Evolutionary conservation across 345 rosid genomes (phyloP), one percentile per base, ranked within the genome.

Genomic region (Gossypium rotundifolium): DNA sequence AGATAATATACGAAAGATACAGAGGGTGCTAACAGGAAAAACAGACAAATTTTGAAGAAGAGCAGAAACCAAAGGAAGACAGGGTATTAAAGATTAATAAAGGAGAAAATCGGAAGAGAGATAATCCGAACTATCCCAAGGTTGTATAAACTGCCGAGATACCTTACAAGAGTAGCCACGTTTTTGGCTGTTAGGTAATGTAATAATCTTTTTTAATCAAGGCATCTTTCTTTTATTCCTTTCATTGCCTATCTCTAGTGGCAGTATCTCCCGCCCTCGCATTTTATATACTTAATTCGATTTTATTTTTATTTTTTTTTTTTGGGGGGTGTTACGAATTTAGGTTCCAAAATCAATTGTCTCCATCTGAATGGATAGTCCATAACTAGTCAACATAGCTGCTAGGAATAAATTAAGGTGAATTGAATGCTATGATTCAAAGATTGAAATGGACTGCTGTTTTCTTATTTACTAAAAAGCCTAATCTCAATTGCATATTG

Each of bases 341-440:
- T 29, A 29, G 82, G 86, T 67, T 80, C 81, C 74, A 13, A 72
- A 48, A 29, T 14, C 73, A 40, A 22, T 62, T 75, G 81, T 81
- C 77, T 46, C 22, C 12, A 25, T 51, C 3, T 67, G 68, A 54
- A 27, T 20, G 17, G 65, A 1, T 33, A 33, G 18, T 20, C 73
- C 72, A 63, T 46, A 70, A 63, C 63, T 9, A 38, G 63, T 76
- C 64, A 70, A 46, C 63, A 61, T 66, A 51, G 48, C 14, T 54
- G 63, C 57, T 71, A 53, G 54, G 38, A 27, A 55, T 64, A 65
- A 7, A 69, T 29, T 29, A 29, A 29, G 25, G 58, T 44, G 22
- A 75, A 75, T 57, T 71, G 51, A 79, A 59, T 48, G 72, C 73
- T 44, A 18, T n/a, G 42, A 61, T 74, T 45, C 61, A 69, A 12